Conservation (phyloP, 2,329 filamentous ascomycete species). For the Furcasterigmium furcatum region DNA sequence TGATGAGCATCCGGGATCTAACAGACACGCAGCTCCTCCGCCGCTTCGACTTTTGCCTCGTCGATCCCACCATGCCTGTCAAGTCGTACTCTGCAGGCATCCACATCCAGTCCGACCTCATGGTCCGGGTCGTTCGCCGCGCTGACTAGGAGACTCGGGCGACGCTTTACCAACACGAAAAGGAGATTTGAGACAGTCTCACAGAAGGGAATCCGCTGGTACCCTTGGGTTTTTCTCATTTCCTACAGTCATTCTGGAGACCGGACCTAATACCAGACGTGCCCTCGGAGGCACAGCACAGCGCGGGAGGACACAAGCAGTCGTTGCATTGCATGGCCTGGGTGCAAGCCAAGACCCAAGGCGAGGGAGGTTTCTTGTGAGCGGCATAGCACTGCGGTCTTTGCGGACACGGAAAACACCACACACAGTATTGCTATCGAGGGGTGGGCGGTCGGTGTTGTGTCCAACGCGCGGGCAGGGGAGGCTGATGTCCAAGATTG, state of each 20-base stretch:
- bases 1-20: too few relatives aligned
- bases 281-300: background rate
- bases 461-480: too few relatives aligned
- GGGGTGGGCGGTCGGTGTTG: too few relatives aligned
- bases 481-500: background rate
- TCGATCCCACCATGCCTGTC: constrained; percentile 26
- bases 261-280: background rate
- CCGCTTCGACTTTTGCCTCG: constrained; percentile 25
- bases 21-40: constrained; percentile 24
- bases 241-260: too few relatives aligned
- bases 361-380: too few relatives aligned
- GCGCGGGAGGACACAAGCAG: too few relatives aligned
- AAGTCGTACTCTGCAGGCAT: constrained; percentile 25
- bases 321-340: too few relatives aligned
- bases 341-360: too few relatives aligned
- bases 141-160: background rate
- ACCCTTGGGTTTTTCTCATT: too few relatives aligned
- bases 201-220: background rate
- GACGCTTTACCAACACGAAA: background rate
- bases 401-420: too few relatives aligned
- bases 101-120: constrained; percentile 27
- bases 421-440: too few relatives aligned
- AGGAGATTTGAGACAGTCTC: background rate
- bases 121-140: constrained; percentile 18
- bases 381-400: too few relatives aligned